Conservation (phyloP, 352 stramenopile genomes). For the Elongisporangium prolatum region DNA sequence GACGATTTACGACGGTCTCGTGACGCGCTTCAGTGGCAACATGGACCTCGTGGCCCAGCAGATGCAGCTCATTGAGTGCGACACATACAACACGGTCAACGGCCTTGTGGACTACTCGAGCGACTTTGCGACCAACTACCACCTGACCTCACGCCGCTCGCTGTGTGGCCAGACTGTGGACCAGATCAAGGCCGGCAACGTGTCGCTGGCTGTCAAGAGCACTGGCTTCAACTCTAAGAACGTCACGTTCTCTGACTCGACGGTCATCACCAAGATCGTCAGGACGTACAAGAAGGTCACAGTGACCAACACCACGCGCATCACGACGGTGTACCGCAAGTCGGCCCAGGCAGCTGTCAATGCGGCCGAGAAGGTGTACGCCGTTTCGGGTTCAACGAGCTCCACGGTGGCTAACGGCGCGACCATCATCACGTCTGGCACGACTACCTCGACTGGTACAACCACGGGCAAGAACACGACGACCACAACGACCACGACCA, state of each 20-base stretch:
- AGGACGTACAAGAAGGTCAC: slow-evolving; percentile 29
- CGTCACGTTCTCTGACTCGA: slow-evolving; percentile 40
- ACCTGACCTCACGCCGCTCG: slow-evolving; percentile 41
- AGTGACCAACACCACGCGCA: slow-evolving; percentile 14
- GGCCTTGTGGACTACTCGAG: slow-evolving; percentile 37
- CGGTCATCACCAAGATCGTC: slow-evolving; percentile 33
- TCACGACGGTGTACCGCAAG: slow-evolving; percentile 32
- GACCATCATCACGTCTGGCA: slow-evolving; percentile 21
- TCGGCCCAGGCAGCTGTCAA: slow-evolving; percentile 25
- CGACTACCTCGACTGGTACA: slow-evolving; percentile 18
- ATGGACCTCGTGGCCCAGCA: slow-evolving; percentile 54
- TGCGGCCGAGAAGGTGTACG: slow-evolving; percentile 18
- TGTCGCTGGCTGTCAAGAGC: slow-evolving; percentile 37
- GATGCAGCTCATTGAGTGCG: slow-evolving; percentile 56
- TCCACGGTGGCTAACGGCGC: slow-evolving; percentile 16
- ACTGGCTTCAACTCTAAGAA: slow-evolving; percentile 35
- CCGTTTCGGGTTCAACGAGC: slow-evolving; percentile 21
- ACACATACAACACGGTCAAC: slow-evolving; percentile 54
- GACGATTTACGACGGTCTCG: slow-evolving; percentile 49
- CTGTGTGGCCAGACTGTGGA: slow-evolving; percentile 48
- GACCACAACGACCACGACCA: slow-evolving; percentile 16
- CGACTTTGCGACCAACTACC: slow-evolving; percentile 46
- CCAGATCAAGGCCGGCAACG: slow-evolving; percentile 33
- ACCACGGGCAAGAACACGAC: slow-evolving; percentile 19
- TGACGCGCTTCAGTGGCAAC: slow-evolving; percentile 53